A percentile compares a stretch with the other conserved stretches of the same genome.
Evolutionary conservation across 1,139 yeast genomes (phyloP).

Genomic region (Spencermartinsiella ligniputridi): DNA sequence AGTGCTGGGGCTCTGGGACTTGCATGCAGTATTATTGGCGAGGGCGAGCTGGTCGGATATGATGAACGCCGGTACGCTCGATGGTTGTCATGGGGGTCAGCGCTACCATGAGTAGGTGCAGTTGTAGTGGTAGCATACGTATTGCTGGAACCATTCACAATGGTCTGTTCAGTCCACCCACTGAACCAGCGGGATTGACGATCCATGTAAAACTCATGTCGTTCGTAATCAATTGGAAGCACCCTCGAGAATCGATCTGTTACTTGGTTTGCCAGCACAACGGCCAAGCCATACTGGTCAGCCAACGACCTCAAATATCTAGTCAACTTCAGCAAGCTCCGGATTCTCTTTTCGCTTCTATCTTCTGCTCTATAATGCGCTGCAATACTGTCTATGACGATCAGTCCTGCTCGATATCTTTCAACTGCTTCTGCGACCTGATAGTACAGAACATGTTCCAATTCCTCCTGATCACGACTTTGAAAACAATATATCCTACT

Average conservation of each 20-base stretch:
- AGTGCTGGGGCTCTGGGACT: constrained; percentile 37
- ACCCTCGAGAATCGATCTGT: constrained; percentile 42
- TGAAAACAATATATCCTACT: constrained; percentile 53
- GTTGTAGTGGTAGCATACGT: not conserved
- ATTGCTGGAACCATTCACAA: not conserved
- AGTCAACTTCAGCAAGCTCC: constrained; percentile 39
- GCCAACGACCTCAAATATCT: constrained; percentile 52
- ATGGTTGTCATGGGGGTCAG: not conserved
- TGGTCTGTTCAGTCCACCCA: constrained; percentile 59
- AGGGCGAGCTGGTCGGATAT: not conserved
- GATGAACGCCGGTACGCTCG: not conserved
- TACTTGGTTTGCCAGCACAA: constrained; percentile 78
- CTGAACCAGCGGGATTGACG: constrained; percentile 68
- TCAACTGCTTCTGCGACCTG: constrained; percentile 60
- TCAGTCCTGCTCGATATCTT: constrained; percentile 42
- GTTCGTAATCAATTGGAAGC: constrained; percentile 14
- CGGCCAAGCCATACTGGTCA: constrained; percentile 46
- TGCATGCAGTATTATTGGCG: constrained; percentile 1
- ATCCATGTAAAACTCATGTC: constrained; percentile 38
- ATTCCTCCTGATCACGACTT: constrained; percentile 65
- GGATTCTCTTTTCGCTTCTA: constrained; percentile 5
- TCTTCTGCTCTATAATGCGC: constrained; percentile 71
- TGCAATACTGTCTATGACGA: constrained; percentile 80
- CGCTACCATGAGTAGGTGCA: not conserved
- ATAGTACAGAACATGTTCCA: constrained; percentile 66